phyloP scores from a whole-genome alignment of 495 filamentous ascomycete genomes.

The Schizothecium vesticola region DNA sequence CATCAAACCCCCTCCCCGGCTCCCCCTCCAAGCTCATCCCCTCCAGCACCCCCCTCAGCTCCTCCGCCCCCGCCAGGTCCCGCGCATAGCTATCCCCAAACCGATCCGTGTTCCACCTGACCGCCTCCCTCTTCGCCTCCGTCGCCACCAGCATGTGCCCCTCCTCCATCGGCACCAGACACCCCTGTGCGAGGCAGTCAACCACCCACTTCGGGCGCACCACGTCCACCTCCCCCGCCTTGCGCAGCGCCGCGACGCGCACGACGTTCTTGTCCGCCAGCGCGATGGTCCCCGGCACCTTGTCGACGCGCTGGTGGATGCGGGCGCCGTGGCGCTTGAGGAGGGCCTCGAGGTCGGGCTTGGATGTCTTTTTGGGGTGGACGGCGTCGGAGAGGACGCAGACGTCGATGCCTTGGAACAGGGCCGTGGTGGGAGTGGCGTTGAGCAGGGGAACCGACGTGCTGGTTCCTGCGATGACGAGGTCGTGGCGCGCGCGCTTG shows the following conservation, averaged over 20 bases:
- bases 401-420: constrained; percentile 74
- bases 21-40: constrained; percentile 32
- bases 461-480: constrained; percentile 66
- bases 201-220: constrained; percentile 78
- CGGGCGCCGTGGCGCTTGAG: constrained; percentile 85
- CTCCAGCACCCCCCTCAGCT: constrained; percentile 55
- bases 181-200: constrained; percentile 70
- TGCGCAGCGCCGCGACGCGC: constrained; percentile 77
- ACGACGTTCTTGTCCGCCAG: constrained; percentile 82
- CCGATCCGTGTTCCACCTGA: constrained; percentile 57
- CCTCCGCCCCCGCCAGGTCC: constrained; percentile 55
- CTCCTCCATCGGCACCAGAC: constrained; percentile 45
- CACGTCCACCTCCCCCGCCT: constrained; percentile 61
- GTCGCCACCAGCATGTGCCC: constrained; percentile 47
- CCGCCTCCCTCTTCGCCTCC: constrained; percentile 24
- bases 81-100: constrained; percentile 82
- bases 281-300: constrained; percentile 50
- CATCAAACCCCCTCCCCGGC: constrained; percentile 25
- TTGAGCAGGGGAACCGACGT: constrained; percentile 18
- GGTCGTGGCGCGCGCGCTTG: constrained; percentile 61
- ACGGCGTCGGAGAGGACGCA: constrained; percentile 52
- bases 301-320: constrained; percentile 66
- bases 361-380: constrained; percentile 57
- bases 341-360: constrained; percentile 75
- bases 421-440: not conserved